These are phyloP conservation scores for Kipferlia bialata DNA, from an alignment of 78 protist species.

Conservation along the genomic window DNA sequence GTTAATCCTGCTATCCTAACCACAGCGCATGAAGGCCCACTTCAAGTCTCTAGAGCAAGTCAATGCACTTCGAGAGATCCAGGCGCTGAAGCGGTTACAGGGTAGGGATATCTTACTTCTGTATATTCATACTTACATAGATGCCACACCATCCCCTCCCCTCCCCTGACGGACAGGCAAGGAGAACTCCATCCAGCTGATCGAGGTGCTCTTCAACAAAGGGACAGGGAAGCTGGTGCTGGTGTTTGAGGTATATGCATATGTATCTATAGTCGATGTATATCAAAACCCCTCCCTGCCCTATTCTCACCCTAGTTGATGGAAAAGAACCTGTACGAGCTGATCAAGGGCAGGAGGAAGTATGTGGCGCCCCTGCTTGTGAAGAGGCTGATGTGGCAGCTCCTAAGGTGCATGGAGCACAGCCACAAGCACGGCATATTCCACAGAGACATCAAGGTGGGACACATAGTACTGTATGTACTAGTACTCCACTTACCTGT, in stretches of 20 bases:
- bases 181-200: conserved; percentile 45
- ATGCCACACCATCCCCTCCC: no score
- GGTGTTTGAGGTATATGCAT: conserved; percentile 78
- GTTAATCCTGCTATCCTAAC: no score
- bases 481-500: no score
- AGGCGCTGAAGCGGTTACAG: conserved; percentile 61
- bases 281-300: no score
- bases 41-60: conserved; percentile 60
- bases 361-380: conserved; percentile 38
- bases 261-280: no score
- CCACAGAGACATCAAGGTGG: conserved; percentile 79
- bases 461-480: no score
- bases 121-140: no score
- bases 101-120: no score
- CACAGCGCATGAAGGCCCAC: conserved; percentile 64
- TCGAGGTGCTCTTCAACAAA: conserved; percentile 24
- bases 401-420: conserved; percentile 45
- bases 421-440: conserved; percentile 61
- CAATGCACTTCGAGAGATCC: conserved; percentile 65
- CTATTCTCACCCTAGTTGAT: no score
- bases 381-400: conserved; percentile 49
- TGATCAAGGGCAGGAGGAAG: conserved; percentile 22
- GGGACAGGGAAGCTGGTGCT: conserved; percentile 55
- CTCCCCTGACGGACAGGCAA: conserved; percentile 52
- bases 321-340: conserved; percentile 73